A percentile compares a stretch with the other conserved stretches of the same genome.
Conservation (phyloP, 305 asterid species). For the Plantago lanceolata region DNA sequence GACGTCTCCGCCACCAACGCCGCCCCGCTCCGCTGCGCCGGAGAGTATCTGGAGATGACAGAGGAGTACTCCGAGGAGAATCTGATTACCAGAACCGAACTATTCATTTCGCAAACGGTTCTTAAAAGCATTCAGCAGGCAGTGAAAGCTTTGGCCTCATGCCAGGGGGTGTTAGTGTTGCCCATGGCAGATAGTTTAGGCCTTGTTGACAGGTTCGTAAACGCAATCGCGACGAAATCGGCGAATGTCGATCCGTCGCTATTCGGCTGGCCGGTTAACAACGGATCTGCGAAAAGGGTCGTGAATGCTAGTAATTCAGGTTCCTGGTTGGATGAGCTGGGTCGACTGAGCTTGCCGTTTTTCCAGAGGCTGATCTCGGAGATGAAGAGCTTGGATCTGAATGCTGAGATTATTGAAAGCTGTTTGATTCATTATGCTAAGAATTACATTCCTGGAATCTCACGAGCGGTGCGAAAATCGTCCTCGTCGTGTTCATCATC, state of each 20-base stretch:
- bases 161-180: slow-evolving; percentile 48
- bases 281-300: slow-evolving; percentile 32
- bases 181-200: slow-evolving; percentile 69
- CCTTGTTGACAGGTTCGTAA: slow-evolving; percentile 68
- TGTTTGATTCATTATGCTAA: slow-evolving; percentile 76
- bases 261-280: slow-evolving; percentile 91
- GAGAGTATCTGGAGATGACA: slow-evolving; percentile 78
- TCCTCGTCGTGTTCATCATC: slow-evolving; percentile 35
- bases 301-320: slow-evolving; percentile 26
- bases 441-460: slow-evolving; percentile 72
- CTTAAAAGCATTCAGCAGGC: slow-evolving; percentile 52
- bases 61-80: slow-evolving; percentile 84
- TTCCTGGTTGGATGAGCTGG: slow-evolving; percentile 73
- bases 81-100: slow-evolving; percentile 70
- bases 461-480: slow-evolving; percentile 55
- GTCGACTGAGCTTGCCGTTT: slow-evolving; percentile 43
- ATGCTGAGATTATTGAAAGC: slow-evolving; percentile 67
- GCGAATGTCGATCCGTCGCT: slow-evolving; percentile 69
- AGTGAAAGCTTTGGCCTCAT: slow-evolving; percentile 51
- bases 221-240: slow-evolving; percentile 65
- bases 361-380: slow-evolving; percentile 60
- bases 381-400: slow-evolving; percentile 57
- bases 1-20: slow-evolving; percentile 65
- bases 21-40: slow-evolving; percentile 87
- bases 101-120: slow-evolving; percentile 49